Evolutionary conservation across 2,329 filamentous ascomycete species (phyloP).

Genomic region (Penicillium olsonii): DNA sequence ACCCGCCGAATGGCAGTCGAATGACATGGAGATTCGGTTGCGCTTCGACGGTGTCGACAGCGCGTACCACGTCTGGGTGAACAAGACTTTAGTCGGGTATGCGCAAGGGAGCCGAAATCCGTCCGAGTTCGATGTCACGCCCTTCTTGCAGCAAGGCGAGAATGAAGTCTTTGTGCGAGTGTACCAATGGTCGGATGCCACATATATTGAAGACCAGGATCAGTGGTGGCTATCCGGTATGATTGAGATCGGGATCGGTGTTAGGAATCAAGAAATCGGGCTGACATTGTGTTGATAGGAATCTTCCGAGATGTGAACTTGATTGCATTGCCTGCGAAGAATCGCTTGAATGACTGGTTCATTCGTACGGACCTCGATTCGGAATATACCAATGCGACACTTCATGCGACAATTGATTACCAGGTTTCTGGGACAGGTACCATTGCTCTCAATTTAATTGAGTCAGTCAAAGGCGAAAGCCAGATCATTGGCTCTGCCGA

Average conservation of each 20-base stretch:
- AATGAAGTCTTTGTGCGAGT: constrained; percentile 65
- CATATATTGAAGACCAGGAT: constrained; percentile 69
- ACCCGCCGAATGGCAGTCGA: constrained; percentile 34
- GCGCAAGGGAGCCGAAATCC: constrained; percentile 69
- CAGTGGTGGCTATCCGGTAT: constrained; percentile 68
- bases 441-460: constrained; percentile 1
- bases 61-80: constrained; percentile 71
- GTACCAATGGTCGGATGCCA: constrained; percentile 69
- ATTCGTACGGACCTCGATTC: constrained; percentile 57
- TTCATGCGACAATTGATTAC: constrained; percentile 52
- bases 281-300: constrained; percentile 58
- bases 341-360: constrained; percentile 62
- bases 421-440: constrained; percentile 3
- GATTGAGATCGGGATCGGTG: not conserved
- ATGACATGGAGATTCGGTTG: constrained; percentile 54
- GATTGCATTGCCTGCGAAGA: constrained; percentile 55
- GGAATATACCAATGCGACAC: constrained; percentile 52
- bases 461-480: constrained; percentile 33
- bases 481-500: constrained; percentile 15
- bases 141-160: constrained; percentile 42
- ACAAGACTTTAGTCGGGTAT: constrained; percentile 65
- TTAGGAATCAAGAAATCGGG: not conserved
- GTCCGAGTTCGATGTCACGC: constrained; percentile 67
- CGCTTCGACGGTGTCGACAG: constrained; percentile 72
- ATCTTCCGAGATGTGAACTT: constrained; percentile 69